Base-by-base conservation (phyloP, 2,329 filamentous ascomycete genomes). In the Venturia aucupariae region DNA sequence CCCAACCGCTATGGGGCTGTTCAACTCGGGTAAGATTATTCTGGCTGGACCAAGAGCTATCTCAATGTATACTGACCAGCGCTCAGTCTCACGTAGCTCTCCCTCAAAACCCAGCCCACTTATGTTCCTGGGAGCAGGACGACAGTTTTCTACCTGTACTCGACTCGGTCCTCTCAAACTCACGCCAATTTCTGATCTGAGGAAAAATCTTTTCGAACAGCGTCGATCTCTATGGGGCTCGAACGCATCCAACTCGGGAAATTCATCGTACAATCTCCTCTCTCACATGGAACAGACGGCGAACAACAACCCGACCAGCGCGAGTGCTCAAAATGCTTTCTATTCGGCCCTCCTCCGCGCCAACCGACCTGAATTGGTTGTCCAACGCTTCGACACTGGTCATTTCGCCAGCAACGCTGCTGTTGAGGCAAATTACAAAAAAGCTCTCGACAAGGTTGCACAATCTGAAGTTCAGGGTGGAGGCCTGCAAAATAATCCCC, bases 311-410 rank as follows among this genome's bases (percentile, higher is more conserved):
- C 91, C 94, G 1, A 84, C 81, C 66, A 97, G 91, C 75, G 88
- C 92, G 35, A 89, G 89, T 54, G 87, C 92, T 24, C 94, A 99
- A 75, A 94, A 93, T 74, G 88, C 90, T 19, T 97, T 99, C 75
- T 99, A 99, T 74, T 89, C 93, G 73, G 88, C 92, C 57, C 84
- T 99, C 17, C 82, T 97, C 64, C 89, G 90, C 73, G 92, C 93
- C 62, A 94, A 95, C 72, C 92, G 97, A 89, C 90, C 93, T 22
- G 88, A 92, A 62, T 96, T 99, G 67, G 81, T 99, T 65, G 84
- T 97, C 66, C 92, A 97, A 76, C 84, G 94, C 71, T 94, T 96
- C 75, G 87, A 92, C 73, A 92, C 89, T 19, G 90, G 90, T 67
- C 86, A 88, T 64, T 99, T 92, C 74, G 92, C 92, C 13, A 86